Base-by-base conservation (phyloP, 352 stramenopile genomes). In the Globisporangium carolinianum region DNA sequence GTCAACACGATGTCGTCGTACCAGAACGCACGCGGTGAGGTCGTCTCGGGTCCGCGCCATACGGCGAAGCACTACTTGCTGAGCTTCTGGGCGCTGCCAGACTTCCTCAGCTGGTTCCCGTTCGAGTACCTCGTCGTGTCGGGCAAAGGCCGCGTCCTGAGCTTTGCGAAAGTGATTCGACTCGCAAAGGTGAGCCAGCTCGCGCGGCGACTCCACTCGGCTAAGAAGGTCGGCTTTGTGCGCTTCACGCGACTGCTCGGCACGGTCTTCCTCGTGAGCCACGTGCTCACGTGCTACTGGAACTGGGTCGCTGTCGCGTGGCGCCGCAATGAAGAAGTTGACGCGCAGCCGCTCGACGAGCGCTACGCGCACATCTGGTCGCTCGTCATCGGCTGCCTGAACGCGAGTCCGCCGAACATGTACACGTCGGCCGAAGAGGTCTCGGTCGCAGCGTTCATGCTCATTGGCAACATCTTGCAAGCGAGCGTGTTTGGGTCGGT, bases 51-150 rank as follows among this genome's bases (percentile, higher is more conserved):
- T 0, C 73, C 75, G 0, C 56, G 47, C 6, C 60, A 67, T 36
- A 89, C 79, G 4, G 53, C 67, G 1, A 59, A 50, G 12, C 69
- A 86, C 60, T 89, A 89, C 55, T 37, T 89, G 12, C 12, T 75
- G 9, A 85, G 76, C 53, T 47, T 70, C 10, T 84, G 76, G 76
- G 79, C 76, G 3, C 37, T 87, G 5, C 71, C 75, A 0, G 79
- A 89, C 41, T 80, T 89, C 32, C 64, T 89, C n/a, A 80, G 73
- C 42, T 89, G 74, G 74, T 85, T 89, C 51, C 79, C 76, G 6
- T 85, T 89, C 43, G 76, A 87, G 38, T 62, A 73, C 38, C 15
- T 89, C 7, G 64, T 67, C 6, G 37, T 58, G 3, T 65, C 65
- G 0, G 63, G 56, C 18, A 60, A 76, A 52, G 75, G 79, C 3